Percentiles rank a stretch among this genome's conserved stretches.
phyloP scores from a whole-genome alignment of 805 yeast genomes.

The Wickerhamiella hasegawae region DNA sequence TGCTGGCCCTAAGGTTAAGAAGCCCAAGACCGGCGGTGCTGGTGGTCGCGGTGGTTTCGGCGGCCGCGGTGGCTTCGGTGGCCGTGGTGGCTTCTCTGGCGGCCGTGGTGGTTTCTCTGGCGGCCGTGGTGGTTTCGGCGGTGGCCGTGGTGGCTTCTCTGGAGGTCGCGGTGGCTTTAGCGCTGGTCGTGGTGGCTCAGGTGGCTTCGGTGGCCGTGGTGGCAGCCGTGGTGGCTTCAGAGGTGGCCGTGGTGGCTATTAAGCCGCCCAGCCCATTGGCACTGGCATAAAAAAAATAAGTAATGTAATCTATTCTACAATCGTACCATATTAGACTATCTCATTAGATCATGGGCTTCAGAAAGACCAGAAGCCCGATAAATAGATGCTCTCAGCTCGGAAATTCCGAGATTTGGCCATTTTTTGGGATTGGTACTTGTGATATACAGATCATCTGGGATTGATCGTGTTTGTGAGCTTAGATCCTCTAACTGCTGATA shows the following conservation, averaged over 20 bases:
- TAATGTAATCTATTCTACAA: no score
- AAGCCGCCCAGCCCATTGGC: no score
- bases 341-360: no score
- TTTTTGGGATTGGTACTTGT: constrained; percentile 11
- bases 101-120: constrained; percentile 32
- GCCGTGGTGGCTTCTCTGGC: constrained; percentile 27
- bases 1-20: constrained; percentile 17
- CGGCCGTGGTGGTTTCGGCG: constrained; percentile 22
- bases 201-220: constrained; percentile 21
- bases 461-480: constrained; percentile 15
- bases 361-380: constrained; percentile 12
- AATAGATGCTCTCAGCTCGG: constrained; percentile 17
- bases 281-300: no score
- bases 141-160: constrained; percentile 26
- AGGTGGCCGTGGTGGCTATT: constrained; percentile 15
- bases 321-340: no score
- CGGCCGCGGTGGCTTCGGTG: constrained; percentile 27
- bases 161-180: constrained; percentile 26
- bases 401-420: constrained; percentile 10
- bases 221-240: constrained; percentile 30
- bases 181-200: constrained; percentile 29
- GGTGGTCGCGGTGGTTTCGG: constrained; percentile 38
- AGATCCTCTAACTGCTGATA: not conserved
- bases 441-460: constrained; percentile 22
- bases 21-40: constrained; percentile 65